Base-by-base conservation (phyloP, 2,329 filamentous ascomycete genomes). In the Pestalotiopsis sp. region DNA sequence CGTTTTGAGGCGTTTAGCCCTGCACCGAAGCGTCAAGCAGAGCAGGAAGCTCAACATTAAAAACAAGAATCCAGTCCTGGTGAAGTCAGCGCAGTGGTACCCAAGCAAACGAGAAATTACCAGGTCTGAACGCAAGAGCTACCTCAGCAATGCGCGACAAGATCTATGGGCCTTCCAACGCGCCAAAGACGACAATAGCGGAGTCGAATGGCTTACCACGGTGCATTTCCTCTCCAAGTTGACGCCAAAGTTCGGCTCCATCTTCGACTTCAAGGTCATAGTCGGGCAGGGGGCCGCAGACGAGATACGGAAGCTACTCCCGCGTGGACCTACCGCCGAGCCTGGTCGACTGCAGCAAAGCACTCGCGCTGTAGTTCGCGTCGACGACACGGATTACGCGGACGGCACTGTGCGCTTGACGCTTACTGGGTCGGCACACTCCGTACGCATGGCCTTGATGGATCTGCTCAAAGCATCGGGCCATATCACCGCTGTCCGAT, bases 241-340 rank as follows among this genome's bases (percentile, higher is more conserved):
- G 58, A 78, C 76, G 13, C 74, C 70, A 9, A 69, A 71, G 5
- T 71, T 73, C 13, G 74, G 71, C 14, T 69, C 74, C 41, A 67
- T 70, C 39, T 64, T 76, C 36, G 67, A 77, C 67, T 76, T 78
- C 67, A 75, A 73, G 49, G 70, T 78, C 9, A 68, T 72, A n/a
- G 72, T 79, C 36, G 74, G 74, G 20, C 75, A 61, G 59, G 69
- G 61, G n/a, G 69, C 71, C 13, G 73, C 74, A 6, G 71, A 69
- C 17, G 70, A 75, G 57, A 72, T 75, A n/a, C 73, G 70, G 6
- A 56, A 68, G 36, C 12, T 67, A 2, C 70, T 77, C 13, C 73
- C 71, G 14, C 71, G 71, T 6, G 68, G 72, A 25, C 74, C 77
- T 65, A 75, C 72, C 11, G 73, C 71, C 52, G 59, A 62, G 12